Conservation (phyloP, 441 rosid species). For the Manihot esculenta region DNA sequence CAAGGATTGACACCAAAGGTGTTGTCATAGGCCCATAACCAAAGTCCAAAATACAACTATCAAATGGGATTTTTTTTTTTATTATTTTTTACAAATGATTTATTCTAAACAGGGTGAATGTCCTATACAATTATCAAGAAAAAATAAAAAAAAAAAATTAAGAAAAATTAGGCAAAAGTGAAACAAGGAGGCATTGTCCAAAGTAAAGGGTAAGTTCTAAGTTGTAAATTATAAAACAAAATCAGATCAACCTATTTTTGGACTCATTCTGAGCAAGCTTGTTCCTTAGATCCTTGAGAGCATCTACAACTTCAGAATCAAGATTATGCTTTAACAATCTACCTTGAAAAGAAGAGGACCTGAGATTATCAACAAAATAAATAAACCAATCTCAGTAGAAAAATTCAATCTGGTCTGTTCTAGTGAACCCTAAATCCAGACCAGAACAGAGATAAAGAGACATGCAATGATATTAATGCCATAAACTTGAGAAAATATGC, state of each 20-base stretch:
- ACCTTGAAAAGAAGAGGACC: constrained; percentile 76
- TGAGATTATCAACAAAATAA: constrained; percentile 25
- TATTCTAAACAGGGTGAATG: too few relatives aligned
- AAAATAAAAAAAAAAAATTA: too few relatives aligned
- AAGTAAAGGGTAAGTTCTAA: too few relatives aligned
- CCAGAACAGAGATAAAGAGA: not conserved
- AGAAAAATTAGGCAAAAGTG: too few relatives aligned
- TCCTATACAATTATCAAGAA: too few relatives aligned
- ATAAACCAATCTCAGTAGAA: not conserved
- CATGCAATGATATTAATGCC: constrained; percentile 18
- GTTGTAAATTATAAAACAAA: not conserved
- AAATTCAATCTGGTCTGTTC: not conserved
- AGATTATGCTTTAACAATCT: constrained; percentile 78
- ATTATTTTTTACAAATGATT: too few relatives aligned
- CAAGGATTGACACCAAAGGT: too few relatives aligned
- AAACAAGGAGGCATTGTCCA: too few relatives aligned
- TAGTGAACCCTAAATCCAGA: not conserved
- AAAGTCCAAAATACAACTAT: not conserved
- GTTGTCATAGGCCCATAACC: not conserved
- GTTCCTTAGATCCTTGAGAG: constrained; percentile 65
- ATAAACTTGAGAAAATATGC: too few relatives aligned
- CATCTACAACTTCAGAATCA: constrained; percentile 75
- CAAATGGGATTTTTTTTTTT: too few relatives aligned
- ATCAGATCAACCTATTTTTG: constrained; percentile 25
- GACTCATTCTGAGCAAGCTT: constrained; percentile 50